These are phyloP conservation scores for Priceomyces haplophilus DNA, from an alignment of 805 yeast species.

Conservation along the genomic window DNA sequence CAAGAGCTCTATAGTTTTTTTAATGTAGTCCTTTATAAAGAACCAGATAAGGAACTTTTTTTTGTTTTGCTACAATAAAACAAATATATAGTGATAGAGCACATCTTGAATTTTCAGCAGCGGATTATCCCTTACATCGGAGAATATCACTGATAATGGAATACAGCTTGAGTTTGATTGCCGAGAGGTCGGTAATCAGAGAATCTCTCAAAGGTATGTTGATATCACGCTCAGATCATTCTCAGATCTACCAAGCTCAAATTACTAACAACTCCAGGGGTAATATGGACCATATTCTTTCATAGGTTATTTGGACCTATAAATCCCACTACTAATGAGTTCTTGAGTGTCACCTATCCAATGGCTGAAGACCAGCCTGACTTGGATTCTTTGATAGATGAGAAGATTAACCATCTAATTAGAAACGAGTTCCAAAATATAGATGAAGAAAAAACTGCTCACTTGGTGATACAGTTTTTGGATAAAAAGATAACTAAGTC, in stretches of 20 bases:
- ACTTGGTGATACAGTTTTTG: constrained; percentile 35
- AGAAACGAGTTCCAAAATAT: constrained; percentile 22
- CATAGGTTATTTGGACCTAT: constrained; percentile 66
- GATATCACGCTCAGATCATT: background rate
- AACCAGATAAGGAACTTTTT: constrained; percentile 8
- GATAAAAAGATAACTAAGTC: constrained; percentile 36
- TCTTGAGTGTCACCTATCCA: constrained; percentile 59
- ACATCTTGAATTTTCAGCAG: background rate
- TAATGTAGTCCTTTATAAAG: background rate
- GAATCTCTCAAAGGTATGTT: constrained; percentile 54
- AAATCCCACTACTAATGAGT: constrained; percentile 52
- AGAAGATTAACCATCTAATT: constrained; percentile 29
- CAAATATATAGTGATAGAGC: background rate
- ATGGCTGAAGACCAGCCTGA: constrained; percentile 45
- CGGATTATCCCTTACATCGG: background rate
- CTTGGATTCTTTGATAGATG: constrained; percentile 45
- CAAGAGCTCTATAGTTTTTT: background rate
- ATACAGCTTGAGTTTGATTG: constrained; percentile 43
- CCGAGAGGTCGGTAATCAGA: constrained; percentile 51
- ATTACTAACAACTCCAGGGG: constrained; percentile 32
- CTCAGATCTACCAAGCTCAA: background rate
- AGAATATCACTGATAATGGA: constrained; percentile 30
- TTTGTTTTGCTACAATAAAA: constrained; percentile 1
- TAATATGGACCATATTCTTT: constrained; percentile 66
- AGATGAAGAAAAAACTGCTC: constrained; percentile 19